These are phyloP conservation scores for Tremella fuciformis DNA, from an alignment of 768 basidiomycete species.

Conservation along the genomic window DNA sequence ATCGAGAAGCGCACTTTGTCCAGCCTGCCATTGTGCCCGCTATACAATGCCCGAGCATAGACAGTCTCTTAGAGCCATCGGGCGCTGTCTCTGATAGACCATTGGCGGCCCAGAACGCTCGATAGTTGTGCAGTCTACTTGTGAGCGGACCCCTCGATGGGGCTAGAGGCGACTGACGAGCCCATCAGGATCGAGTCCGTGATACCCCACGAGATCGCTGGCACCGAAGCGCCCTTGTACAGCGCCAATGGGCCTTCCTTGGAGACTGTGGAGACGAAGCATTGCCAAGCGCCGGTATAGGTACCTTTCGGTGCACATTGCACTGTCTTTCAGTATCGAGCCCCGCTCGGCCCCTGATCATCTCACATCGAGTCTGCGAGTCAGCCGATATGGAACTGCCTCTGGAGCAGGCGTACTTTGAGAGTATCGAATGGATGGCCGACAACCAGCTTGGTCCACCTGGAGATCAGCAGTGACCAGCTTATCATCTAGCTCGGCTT, in stretches of 20 bases:
- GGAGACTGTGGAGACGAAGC: slow-evolving; percentile 32
- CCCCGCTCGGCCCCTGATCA: not conserved
- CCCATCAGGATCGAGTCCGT: slow-evolving; percentile 52
- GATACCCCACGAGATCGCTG: slow-evolving; percentile 51
- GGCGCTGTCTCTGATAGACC: slow-evolving; percentile 43
- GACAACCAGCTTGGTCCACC: slow-evolving; percentile 41
- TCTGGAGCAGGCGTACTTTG: slow-evolving; percentile 26
- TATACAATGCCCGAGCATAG: slow-evolving; percentile 44
- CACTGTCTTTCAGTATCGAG: slow-evolving; percentile 16
- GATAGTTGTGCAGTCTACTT: slow-evolving; percentile 49
- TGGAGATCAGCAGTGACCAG: not conserved
- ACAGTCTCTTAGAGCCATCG: slow-evolving; percentile 27
- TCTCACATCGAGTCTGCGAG: slow-evolving; percentile 40
- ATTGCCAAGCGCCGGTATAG: slow-evolving; percentile 36
- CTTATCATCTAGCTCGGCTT: slow-evolving; percentile 16
- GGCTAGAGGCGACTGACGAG: slow-evolving; percentile 27
- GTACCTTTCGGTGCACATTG: slow-evolving; percentile 43
- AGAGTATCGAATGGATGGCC: slow-evolving; percentile 50
- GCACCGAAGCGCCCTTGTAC: slow-evolving; percentile 47
- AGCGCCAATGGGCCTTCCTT: slow-evolving; percentile 45
- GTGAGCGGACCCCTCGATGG: not conserved
- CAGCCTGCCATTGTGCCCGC: slow-evolving; percentile 50
- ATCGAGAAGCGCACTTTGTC: slow-evolving; percentile 44
- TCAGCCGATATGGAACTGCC: not conserved
- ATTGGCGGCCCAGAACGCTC: slow-evolving; percentile 31